Evolutionary conservation across 768 basidiomycete genomes (phyloP), one percentile per base, ranked within the genome.

Genomic region (Mycena latifolia): DNA sequence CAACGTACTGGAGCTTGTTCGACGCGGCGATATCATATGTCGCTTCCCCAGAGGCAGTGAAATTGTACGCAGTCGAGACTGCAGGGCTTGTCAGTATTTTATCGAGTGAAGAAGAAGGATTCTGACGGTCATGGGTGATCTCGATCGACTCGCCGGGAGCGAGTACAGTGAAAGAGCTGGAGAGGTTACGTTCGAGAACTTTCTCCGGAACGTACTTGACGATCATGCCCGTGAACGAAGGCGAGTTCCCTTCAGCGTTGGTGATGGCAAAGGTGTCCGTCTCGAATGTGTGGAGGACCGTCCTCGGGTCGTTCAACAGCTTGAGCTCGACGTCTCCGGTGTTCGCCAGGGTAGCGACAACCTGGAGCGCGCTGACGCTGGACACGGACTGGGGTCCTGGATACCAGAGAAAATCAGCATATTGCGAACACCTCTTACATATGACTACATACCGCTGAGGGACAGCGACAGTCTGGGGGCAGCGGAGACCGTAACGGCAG

Each of bases 31-130:
- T 75, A 55, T 74, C 77, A 72, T 82, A 85, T n/a, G 73, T 57
- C n/a, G 77, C 77, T 10, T 48, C 77, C 24, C 83, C 82, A 4
- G 80, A 69, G 56, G 66, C 31, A 27, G 80, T 79, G 72, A 84
- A 85, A 75, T 83, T 82, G 74, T 84, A 84, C 5, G 82, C 80
- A 58, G 75, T 72, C 15, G 81, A 80, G 57, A 84, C 83, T 84
- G 59, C 8, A 18, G 15, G 54, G 4, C 55, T 7, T n/a, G 10
- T 20, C 25, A 39, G 46, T 28, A 64, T 33, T 20, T 5, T 14
- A 22, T 9, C 24, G 39, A 28, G 22, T 15, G 22, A 25, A 58
- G 55, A 27, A 72, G 37, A 33, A 11, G 10, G 37, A 14, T 22
- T 5, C 80, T 27, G 60, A 83, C 82, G 67, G 67, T 82, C 77